Base-by-base conservation (phyloP, 441 rosid genomes). In the Codiaeum variegatum region DNA sequence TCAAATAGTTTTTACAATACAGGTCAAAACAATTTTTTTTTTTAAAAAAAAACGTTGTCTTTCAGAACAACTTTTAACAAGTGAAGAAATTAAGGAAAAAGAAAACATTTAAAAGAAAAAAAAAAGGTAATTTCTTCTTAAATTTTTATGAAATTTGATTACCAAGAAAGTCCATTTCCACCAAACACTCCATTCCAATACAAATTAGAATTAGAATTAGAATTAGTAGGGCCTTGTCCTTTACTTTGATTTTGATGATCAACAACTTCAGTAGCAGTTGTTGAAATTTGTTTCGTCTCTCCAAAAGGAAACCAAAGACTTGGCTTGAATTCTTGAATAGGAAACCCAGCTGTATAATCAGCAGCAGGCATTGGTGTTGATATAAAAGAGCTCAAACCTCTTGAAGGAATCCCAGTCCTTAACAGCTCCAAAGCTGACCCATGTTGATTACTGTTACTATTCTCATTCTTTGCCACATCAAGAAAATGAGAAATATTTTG, bases 161-260 rank as follows among this genome's bases (percentile, higher is more conserved):
- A 89, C 97, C 97, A 91, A 62, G 94, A 78, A 86, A 94, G 91
- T 70, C 91, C 92, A 44, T 92, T 86, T 40, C 70, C 67, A 49
- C 73, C 81, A 36, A 91, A 85, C 89, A 87, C 83, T 55, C 93
- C 97, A 79, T 81, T 91, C 97, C 97, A 91, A 69, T 84, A 89
- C 91, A 81, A n/a, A n/a, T n/a, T n/a, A n/a, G n/a, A n/a, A n/a
- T 60, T 60, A 10, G 51, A 2, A 59, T 85, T 71, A 29, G 18
- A 49, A 51, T 34, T 3, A 31, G 60, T 4, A 81, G 77, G 72
- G 62, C 79, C 85, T 81, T 84, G 83, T 64, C 83, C 87, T 76
- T 88, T 88, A 56, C 76, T 79, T 44, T 40, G 44, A 40, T n/a
- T n/a, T n/a, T 76, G 80, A 74, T 74, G 80, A 74, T 80, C 88